These are phyloP conservation scores for Globisporangium emineosum DNA, from an alignment of 352 stramenopile genomes.

Conservation along the genomic window DNA sequence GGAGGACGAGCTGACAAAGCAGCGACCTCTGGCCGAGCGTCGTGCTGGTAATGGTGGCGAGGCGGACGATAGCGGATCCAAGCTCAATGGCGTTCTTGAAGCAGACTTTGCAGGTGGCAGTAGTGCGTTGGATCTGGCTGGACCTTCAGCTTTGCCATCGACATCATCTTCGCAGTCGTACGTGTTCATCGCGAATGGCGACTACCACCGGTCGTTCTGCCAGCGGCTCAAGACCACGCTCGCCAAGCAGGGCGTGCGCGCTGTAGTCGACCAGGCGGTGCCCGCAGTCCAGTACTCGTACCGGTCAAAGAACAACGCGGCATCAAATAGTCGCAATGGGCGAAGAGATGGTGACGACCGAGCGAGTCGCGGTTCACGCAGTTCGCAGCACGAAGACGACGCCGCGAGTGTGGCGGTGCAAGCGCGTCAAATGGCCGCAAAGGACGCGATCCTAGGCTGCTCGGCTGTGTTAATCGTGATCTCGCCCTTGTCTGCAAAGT, in stretches of 20 bases:
- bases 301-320: constrained; percentile 17
- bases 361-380: not conserved
- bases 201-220: constrained; percentile 72
- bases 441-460: constrained; percentile 71
- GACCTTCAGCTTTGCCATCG: not conserved
- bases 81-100: not conserved
- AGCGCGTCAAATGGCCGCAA: constrained; percentile 62
- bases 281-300: constrained; percentile 47
- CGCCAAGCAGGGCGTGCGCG: constrained; percentile 53
- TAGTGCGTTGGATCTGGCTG: not conserved
- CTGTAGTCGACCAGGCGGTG: constrained; percentile 49
- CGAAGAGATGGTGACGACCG: not conserved
- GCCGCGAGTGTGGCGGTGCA: constrained; percentile 33
- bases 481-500: constrained; percentile 63
- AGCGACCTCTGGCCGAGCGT: constrained; percentile 12
- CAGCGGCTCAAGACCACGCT: constrained; percentile 52
- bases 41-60: not conserved
- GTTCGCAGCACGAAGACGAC: constrained; percentile 6
- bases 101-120: not conserved
- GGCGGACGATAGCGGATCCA: not conserved
- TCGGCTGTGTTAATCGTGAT: constrained; percentile 66
- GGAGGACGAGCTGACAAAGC: constrained; percentile 13
- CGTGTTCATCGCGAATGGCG: constrained; percentile 75
- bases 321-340: not conserved
- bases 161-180: constrained; percentile 30